Percentiles rank a stretch among this genome's conserved stretches.
phyloP scores from a whole-genome alignment of 2,329 filamentous ascomycete species.

The Setomelanomma holmii region DNA sequence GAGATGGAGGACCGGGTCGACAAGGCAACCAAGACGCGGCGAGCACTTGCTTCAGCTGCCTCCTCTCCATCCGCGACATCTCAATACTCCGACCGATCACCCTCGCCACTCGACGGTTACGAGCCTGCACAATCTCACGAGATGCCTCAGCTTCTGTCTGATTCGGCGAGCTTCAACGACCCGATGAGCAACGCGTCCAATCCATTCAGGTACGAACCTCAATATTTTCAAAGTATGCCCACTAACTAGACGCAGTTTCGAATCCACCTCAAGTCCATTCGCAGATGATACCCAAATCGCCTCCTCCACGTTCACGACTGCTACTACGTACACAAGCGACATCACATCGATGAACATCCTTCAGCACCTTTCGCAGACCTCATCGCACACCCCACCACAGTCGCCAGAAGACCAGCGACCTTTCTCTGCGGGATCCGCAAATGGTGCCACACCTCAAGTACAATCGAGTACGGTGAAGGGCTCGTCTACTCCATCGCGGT shows the following conservation, averaged over 20 bases:
- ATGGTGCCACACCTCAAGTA: slow-evolving; percentile 19
- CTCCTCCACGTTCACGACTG: slow-evolving; percentile 36
- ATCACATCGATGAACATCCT: slow-evolving; percentile 43
- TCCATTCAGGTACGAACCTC: slow-evolving; percentile 42
- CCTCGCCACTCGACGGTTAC: slow-evolving; percentile 34
- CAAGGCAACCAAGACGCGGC: slow-evolving; percentile 63
- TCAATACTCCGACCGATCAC: slow-evolving; percentile 42
- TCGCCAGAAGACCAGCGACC: slow-evolving; percentile 43
- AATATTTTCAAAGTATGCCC: neutral
- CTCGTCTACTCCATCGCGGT: slow-evolving; percentile 41
- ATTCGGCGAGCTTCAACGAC: slow-evolving; percentile 37
- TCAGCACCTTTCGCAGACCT: slow-evolving; percentile 44
- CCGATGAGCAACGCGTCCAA: slow-evolving; percentile 36
- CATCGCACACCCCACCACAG: slow-evolving; percentile 47
- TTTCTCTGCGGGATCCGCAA: slow-evolving; percentile 32
- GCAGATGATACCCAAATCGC: slow-evolving; percentile 27
- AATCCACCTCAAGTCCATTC: slow-evolving; percentile 38
- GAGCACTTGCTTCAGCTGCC: slow-evolving; percentile 41
- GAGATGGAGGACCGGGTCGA: slow-evolving; percentile 64
- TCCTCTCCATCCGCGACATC: slow-evolving; percentile 44
- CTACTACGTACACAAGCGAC: slow-evolving; percentile 37
- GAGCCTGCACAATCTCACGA: slow-evolving; percentile 31
- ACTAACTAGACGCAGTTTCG: slow-evolving; percentile 39
- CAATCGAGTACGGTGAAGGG: slow-evolving; percentile 36
- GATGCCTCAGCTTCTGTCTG: slow-evolving; percentile 25